These are phyloP conservation scores for Phytophthora pseudosyringae DNA, from an alignment of 352 stramenopile genomes.

Conservation along the genomic window DNA sequence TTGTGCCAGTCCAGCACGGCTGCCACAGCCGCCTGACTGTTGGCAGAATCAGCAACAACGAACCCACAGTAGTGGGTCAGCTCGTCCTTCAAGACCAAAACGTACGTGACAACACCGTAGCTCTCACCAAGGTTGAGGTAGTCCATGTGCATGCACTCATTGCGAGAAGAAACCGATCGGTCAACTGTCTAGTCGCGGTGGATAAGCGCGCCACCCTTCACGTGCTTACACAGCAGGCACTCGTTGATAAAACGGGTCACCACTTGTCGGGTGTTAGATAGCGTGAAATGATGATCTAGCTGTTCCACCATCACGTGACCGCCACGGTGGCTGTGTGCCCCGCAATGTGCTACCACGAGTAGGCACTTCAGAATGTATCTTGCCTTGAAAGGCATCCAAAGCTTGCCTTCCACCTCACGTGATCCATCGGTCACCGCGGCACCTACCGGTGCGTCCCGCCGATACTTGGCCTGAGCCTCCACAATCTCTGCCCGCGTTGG, in stretches of 20 bases:
- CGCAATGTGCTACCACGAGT: constrained; percentile 13
- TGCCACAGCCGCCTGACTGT: constrained; percentile 6
- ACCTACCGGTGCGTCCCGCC: background rate
- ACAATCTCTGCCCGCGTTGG: background rate
- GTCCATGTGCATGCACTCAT: constrained; percentile 15
- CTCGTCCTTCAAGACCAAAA: constrained; percentile 13
- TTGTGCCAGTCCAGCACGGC: constrained; percentile 9
- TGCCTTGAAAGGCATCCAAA: constrained; percentile 3
- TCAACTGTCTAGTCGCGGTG: constrained; percentile 5
- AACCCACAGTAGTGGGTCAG: constrained; percentile 15
- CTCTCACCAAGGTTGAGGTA: constrained; percentile 20
- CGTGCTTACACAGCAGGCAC: constrained; percentile 20
- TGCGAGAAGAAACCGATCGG: background rate
- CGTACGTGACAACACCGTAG: constrained; percentile 18
- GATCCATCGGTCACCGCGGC: background rate
- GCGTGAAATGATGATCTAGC: constrained; percentile 4
- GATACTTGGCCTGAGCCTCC: background rate
- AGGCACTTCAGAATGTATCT: constrained; percentile 1
- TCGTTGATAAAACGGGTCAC: constrained; percentile 12
- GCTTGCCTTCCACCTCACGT: background rate
- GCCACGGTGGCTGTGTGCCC: background rate
- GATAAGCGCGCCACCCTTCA: constrained; percentile 10
- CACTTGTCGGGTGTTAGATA: background rate
- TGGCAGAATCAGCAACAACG: background rate
- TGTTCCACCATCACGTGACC: constrained; percentile 21